Evolutionary conservation across 352 stramenopile species (phyloP).

Genomic region (Phytophthora fragariae): DNA sequence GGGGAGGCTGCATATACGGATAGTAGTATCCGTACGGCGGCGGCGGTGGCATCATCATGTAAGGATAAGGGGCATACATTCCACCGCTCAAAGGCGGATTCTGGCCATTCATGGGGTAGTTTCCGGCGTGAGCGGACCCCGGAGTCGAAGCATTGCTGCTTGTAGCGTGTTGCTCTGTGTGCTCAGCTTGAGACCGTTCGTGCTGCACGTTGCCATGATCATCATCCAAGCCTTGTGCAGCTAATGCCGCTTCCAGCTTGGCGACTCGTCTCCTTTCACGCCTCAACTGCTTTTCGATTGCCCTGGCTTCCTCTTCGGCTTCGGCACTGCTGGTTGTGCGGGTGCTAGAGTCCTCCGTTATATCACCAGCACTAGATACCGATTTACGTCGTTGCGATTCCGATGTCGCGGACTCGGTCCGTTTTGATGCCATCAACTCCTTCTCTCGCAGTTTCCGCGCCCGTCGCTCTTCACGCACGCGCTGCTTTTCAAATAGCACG

Average conservation of each 20-base stretch:
- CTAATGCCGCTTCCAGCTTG: constrained; percentile 48
- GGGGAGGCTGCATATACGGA: constrained; percentile 42
- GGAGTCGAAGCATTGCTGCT: constrained; percentile 14
- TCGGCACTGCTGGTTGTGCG: constrained; percentile 24
- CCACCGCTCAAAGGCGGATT: constrained; percentile 28
- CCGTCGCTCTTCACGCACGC: constrained; percentile 27
- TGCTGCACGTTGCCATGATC: constrained; percentile 2
- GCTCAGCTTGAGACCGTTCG: neutral
- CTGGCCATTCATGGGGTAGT: constrained; percentile 26
- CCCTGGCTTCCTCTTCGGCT: constrained; percentile 29
- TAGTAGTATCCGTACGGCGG: constrained; percentile 52
- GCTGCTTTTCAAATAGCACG: constrained; percentile 27
- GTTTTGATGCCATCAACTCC: constrained; percentile 20
- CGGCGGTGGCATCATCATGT: constrained; percentile 44
- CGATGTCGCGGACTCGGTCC: constrained; percentile 15
- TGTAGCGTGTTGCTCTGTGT: neutral
- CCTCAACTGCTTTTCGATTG: constrained; percentile 41
- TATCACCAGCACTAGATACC: constrained; percentile 7
- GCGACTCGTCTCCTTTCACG: constrained; percentile 45
- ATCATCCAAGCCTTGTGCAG: constrained; percentile 38
- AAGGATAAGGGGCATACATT: constrained; percentile 49
- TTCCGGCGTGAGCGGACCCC: constrained; percentile 6
- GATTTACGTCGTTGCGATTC: constrained; percentile 23
- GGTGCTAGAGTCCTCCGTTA: constrained; percentile 13
- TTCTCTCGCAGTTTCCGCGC: constrained; percentile 31